These are phyloP conservation scores for Dionaea muscipula DNA, from an alignment of 179 eudicot genomes.

Conservation along the genomic window DNA sequence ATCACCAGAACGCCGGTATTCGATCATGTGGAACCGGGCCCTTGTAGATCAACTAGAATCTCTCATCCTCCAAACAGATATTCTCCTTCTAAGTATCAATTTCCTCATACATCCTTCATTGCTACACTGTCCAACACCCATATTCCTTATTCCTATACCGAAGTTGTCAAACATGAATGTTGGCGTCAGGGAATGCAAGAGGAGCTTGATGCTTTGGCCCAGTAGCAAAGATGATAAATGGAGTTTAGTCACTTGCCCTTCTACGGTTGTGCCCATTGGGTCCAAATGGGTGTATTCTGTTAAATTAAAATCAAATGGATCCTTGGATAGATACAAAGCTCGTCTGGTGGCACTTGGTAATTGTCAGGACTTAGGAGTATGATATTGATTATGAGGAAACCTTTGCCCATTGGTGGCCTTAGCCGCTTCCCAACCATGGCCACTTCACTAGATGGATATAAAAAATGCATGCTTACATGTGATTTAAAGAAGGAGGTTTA, in stretches of 20 bases:
- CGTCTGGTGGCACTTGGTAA: background rate
- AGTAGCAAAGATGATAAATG: slow-evolving; percentile 1
- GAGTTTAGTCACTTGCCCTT: slow-evolving; percentile 3
- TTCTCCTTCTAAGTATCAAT: too few relatives aligned
- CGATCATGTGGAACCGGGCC: too few relatives aligned
- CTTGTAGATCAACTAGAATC: too few relatives aligned
- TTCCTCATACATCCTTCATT: too few relatives aligned
- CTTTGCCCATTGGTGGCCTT: background rate
- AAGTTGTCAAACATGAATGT: too few relatives aligned
- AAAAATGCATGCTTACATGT: background rate
- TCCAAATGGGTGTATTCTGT: background rate
- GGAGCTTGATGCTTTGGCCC: background rate
- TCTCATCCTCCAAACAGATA: too few relatives aligned
- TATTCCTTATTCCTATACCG: too few relatives aligned
- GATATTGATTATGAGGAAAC: background rate
- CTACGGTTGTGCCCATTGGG: background rate
- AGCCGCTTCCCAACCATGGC: background rate
- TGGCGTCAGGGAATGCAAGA: too few relatives aligned
- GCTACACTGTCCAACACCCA: too few relatives aligned
- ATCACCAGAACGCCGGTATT: too few relatives aligned
- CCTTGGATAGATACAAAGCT: background rate
- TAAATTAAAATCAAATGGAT: background rate
- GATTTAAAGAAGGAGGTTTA: background rate
- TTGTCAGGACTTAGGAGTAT: background rate
- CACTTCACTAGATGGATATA: background rate